Conservation (phyloP, 371 early-diverging fungal species). For the Mucor indicus region DNA sequence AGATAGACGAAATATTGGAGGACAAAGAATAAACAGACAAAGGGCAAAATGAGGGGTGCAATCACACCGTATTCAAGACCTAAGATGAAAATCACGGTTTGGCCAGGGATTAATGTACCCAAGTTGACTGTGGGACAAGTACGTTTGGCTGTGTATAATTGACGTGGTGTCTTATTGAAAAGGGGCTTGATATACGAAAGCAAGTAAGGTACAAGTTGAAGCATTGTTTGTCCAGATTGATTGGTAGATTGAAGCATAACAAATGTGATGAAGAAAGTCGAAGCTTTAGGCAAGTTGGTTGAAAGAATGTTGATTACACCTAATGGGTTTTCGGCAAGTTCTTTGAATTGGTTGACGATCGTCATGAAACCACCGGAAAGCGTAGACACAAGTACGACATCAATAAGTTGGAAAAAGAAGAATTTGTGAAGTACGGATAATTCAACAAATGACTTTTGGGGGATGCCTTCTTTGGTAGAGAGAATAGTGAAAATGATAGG, state of each 20-base stretch:
- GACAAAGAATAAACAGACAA: constrained; percentile 72
- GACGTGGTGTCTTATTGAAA: constrained; percentile 75
- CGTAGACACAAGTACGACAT: constrained; percentile 79
- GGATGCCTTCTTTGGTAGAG: constrained; percentile 69
- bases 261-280: constrained; percentile 82
- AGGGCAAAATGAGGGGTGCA: constrained; percentile 77
- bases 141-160: constrained; percentile 53
- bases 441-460: constrained; percentile 60
- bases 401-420: constrained; percentile 80
- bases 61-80: constrained; percentile 75
- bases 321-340: constrained; percentile 42
- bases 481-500: constrained; percentile 69
- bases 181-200: constrained; percentile 63
- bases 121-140: constrained; percentile 39
- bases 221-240: constrained; percentile 63
- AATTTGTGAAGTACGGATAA: constrained; percentile 61
- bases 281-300: constrained; percentile 61
- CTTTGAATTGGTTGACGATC: constrained; percentile 23
- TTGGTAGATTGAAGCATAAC: constrained; percentile 70
- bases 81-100: constrained; percentile 66
- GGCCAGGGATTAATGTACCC: constrained; percentile 56
- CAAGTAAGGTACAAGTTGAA: constrained; percentile 65
- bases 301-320: constrained; percentile 53
- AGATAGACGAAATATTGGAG: constrained; percentile 74
- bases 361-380: constrained; percentile 64